Conservation (phyloP, 164 flowering plant genomes). For the Taxillus chinensis region DNA sequence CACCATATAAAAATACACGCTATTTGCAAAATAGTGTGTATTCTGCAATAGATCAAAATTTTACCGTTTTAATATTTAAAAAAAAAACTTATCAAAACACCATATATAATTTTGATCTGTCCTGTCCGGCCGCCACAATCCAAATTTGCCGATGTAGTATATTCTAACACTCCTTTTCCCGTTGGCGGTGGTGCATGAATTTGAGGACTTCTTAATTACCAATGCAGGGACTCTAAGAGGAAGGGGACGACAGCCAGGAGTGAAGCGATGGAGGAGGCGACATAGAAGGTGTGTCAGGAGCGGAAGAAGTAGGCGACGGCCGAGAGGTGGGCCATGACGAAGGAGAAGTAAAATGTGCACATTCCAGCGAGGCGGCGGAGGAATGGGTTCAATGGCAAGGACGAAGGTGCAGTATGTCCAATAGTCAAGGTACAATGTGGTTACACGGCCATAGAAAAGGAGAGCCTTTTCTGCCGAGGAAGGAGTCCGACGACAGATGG, state of each 20-base stretch:
- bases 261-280: constrained; percentile 73
- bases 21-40: too few species aligned
- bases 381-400: constrained; percentile 73
- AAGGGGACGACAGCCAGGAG: constrained; percentile 50
- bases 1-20: too few species aligned
- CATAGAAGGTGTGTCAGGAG: constrained; percentile 71
- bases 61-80: too few species aligned
- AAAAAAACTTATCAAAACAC: too few species aligned
- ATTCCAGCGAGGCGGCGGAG: constrained; percentile 79
- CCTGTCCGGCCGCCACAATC: too few species aligned
- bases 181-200: constrained; percentile 45
- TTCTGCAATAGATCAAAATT: too few species aligned
- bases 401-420: constrained; percentile 58
- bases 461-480: constrained; percentile 78
- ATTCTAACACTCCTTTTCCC: constrained; percentile 14
- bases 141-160: too few species aligned
- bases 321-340: constrained; percentile 62
- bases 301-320: constrained; percentile 61
- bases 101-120: too few species aligned
- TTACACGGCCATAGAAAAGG: constrained; percentile 50
- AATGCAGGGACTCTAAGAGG: constrained; percentile 74
- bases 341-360: constrained; percentile 93
- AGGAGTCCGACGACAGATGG: constrained; percentile 74
- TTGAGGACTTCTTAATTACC: constrained; percentile 71
- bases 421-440: constrained; percentile 66